Conservation (phyloP, 2,329 filamentous ascomycete genomes). For the Aspergillus versicolor region DNA sequence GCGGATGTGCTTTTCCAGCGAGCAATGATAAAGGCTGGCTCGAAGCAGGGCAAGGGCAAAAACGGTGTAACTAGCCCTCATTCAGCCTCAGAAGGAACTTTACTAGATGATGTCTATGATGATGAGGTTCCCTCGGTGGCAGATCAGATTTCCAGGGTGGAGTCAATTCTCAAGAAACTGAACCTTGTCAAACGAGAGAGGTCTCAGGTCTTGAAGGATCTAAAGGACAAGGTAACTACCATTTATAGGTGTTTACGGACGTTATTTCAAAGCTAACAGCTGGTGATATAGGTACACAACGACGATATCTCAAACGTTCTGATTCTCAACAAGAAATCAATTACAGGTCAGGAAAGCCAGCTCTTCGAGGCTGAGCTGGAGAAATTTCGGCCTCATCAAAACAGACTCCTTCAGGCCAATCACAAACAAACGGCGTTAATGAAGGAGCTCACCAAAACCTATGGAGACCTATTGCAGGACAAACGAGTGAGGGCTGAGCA, state of each 20-base stretch:
- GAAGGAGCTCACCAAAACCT: constrained; percentile 87
- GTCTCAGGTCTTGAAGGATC: constrained; percentile 87
- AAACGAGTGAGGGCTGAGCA: constrained; percentile 92
- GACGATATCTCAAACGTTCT: constrained; percentile 97
- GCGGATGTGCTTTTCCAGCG: constrained; percentile 85
- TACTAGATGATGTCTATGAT: constrained; percentile 89
- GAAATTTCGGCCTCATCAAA: constrained; percentile 93
- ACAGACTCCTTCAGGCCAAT: constrained; percentile 83
- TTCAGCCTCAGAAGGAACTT: constrained; percentile 65
- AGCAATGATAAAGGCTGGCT: constrained; percentile 76
- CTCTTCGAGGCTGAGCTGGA: constrained; percentile 96
- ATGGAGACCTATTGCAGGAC: constrained; percentile 86
- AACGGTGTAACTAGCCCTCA: constrained; percentile 62
- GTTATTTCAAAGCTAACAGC: neutral
- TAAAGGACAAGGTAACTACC: constrained; percentile 84
- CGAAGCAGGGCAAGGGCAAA: constrained; percentile 55
- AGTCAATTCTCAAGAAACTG: constrained; percentile 86
- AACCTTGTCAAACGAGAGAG: constrained; percentile 90
- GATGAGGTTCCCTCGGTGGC: constrained; percentile 77
- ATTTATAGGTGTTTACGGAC: neutral
- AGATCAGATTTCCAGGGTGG: constrained; percentile 85
- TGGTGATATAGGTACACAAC: constrained; percentile 69
- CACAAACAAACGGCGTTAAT: constrained; percentile 93
- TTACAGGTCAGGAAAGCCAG: constrained; percentile 85
- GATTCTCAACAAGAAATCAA: constrained; percentile 96